A percentile compares a stretch with the other conserved stretches of the same genome.
phyloP scores from a whole-genome alignment of 352 stramenopile species.

The Blastocystis sp. region DNA sequence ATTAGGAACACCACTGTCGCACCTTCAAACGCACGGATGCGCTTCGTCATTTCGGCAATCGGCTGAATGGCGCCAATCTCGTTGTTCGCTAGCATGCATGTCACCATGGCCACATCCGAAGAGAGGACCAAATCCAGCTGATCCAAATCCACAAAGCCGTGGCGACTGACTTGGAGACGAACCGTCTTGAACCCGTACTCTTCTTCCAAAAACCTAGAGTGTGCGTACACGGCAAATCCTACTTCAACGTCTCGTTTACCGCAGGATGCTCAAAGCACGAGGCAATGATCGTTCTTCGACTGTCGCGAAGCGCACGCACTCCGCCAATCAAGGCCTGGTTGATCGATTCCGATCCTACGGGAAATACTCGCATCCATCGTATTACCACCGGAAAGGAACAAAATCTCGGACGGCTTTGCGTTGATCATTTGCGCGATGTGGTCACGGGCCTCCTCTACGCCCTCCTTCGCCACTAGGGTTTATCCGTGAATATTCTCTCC shows the following conservation, averaged over 20 bases:
- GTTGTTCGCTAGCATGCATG: constrained; percentile 96
- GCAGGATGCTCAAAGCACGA: constrained; percentile 83
- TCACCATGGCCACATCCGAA: constrained; percentile 78
- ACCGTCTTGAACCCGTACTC: constrained; percentile 62
- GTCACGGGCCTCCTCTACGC: constrained; percentile 70
- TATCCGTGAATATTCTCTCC: background rate
- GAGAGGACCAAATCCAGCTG: constrained; percentile 72
- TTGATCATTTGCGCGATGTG: constrained; percentile 73
- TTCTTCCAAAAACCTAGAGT: constrained; percentile 56
- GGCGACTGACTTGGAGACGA: constrained; percentile 66
- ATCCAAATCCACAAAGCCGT: constrained; percentile 65
- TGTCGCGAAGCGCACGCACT: constrained; percentile 25
- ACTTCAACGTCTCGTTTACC: constrained; percentile 70
- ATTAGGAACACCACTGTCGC: background rate
- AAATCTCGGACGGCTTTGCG: constrained; percentile 58
- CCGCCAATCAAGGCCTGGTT: constrained; percentile 49
- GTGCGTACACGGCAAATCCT: background rate
- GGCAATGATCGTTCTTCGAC: constrained; percentile 66
- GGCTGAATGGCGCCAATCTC: constrained; percentile 88
- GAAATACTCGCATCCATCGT: background rate
- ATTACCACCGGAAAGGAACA: constrained; percentile 55
- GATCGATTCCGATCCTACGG: constrained; percentile 44
- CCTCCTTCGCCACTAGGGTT: constrained; percentile 61
- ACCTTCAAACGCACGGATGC: constrained; percentile 60
- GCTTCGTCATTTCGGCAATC: constrained; percentile 72